phyloP scores from a whole-genome alignment of 2,329 filamentous ascomycete species.

The Sarocladium oryzae region DNA sequence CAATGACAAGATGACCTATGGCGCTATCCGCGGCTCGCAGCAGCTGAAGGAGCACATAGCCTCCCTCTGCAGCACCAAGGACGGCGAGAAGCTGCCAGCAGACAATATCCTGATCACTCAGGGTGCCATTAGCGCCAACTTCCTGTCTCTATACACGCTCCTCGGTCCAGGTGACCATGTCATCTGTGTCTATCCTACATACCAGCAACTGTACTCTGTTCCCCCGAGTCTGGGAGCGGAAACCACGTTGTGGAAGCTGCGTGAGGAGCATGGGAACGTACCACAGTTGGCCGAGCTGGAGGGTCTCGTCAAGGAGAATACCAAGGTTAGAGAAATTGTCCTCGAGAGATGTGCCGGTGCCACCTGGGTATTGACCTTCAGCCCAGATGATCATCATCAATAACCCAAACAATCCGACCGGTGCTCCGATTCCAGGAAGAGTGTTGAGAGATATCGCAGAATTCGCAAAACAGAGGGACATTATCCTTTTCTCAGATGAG shows the following conservation, averaged over 20 bases:
- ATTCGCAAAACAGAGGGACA: conserved; percentile 54
- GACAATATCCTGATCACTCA: conserved; percentile 71
- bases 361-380: conserved; percentile 40
- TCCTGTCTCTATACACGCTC: conserved; percentile 68
- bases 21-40: conserved; percentile 62
- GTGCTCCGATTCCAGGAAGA: conserved; percentile 57
- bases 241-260: conserved; percentile 69
- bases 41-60: conserved; percentile 59
- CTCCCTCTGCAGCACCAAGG: conserved; percentile 55
- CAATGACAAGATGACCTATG: conserved; percentile 62
- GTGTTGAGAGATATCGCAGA: conserved; percentile 56
- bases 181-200: conserved; percentile 80
- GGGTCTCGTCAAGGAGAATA: conserved; percentile 57
- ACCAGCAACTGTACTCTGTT: conserved; percentile 76
- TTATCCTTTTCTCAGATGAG: conserved; percentile 70
- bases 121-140: conserved; percentile 81
- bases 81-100: conserved; percentile 31
- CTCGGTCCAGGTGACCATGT: conserved; percentile 73
- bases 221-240: conserved; percentile 69
- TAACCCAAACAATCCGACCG: conserved; percentile 81
- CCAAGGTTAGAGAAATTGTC: conserved; percentile 46
- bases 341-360: too few species aligned
- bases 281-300: conserved; percentile 62
- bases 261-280: conserved; percentile 56
- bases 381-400: conserved; percentile 44